Conservation (phyloP, 768 basidiomycete species). For the Hypholoma fasciculare region DNA sequence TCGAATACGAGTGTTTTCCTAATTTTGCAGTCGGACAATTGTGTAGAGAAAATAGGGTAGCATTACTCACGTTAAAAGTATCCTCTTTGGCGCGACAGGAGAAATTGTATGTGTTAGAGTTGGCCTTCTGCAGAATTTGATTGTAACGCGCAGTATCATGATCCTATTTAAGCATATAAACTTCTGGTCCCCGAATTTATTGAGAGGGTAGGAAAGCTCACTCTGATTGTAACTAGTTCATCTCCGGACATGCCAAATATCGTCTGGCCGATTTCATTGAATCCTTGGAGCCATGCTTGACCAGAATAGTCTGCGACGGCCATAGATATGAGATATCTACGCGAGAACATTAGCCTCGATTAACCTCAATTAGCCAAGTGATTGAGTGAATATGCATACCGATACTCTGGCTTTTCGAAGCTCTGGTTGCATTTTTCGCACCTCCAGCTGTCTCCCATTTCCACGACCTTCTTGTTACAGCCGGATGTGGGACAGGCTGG, state of each 20-base stretch:
- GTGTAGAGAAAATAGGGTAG: not conserved
- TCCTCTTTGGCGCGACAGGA: constrained; percentile 86
- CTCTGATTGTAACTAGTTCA: constrained; percentile 75
- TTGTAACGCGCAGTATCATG: constrained; percentile 42
- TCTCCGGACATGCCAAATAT: constrained; percentile 81
- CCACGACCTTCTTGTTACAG: constrained; percentile 90
- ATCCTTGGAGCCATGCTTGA: constrained; percentile 91
- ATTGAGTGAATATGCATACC: constrained; percentile 47
- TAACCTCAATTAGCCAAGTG: not conserved
- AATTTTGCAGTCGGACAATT: not conserved
- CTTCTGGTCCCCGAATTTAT: not conserved
- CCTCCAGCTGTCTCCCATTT: constrained; percentile 70
- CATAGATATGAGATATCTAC: constrained; percentile 79
- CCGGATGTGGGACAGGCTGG: constrained; percentile 80
- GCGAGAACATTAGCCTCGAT: not conserved
- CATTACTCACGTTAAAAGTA: constrained; percentile 69
- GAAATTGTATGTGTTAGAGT: constrained; percentile 78
- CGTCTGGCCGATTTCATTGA: constrained; percentile 85
- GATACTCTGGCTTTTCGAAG: constrained; percentile 71
- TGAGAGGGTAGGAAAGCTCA: constrained; percentile 21
- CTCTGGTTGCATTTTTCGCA: constrained; percentile 91
- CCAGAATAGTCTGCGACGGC: constrained; percentile 89
- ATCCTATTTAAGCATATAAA: constrained; percentile 6
- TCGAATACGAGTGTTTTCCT: constrained; percentile 83
- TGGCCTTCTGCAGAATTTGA: constrained; percentile 58